A percentile compares a stretch with the other conserved stretches of the same genome.
Conservation (phyloP, 2,329 filamentous ascomycete genomes). For the Thielaviopsis ethacetica region DNA sequence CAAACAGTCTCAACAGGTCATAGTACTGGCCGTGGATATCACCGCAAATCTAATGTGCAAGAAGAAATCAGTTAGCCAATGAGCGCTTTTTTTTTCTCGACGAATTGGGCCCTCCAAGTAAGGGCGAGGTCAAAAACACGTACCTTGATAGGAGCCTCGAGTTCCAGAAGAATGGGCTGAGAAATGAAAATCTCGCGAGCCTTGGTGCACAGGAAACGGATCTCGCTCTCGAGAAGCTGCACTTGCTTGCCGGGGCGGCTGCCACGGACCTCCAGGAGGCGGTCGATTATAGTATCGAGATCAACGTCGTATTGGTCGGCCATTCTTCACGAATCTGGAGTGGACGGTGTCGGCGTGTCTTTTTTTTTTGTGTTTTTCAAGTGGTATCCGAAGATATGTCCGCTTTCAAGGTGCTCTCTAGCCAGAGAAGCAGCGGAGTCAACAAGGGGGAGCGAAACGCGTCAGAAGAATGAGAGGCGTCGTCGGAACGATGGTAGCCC, state of each 20-base stretch:
- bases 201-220: slow-evolving; percentile 94
- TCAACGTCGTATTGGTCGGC: slow-evolving; percentile 73
- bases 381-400: not conserved
- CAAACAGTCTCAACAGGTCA: slow-evolving; percentile 89
- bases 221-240: slow-evolving; percentile 89
- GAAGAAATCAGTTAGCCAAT: slow-evolving; percentile 13
- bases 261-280: slow-evolving; percentile 90
- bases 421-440: slow-evolving; percentile 4
- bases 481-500: not conserved
- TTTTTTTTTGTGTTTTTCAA: not conserved
- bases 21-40: slow-evolving; percentile 99
- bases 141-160: slow-evolving; percentile 99
- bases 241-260: slow-evolving; percentile 98
- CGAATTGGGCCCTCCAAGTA: not conserved
- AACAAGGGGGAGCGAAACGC: not conserved
- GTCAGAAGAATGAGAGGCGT: not conserved
- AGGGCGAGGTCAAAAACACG: slow-evolving; percentile 15
- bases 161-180: slow-evolving; percentile 90
- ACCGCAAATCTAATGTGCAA: slow-evolving; percentile 65
- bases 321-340: slow-evolving; percentile 23
- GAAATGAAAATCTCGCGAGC: slow-evolving; percentile 99
- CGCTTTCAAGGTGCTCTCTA: not conserved
- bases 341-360: not conserved
- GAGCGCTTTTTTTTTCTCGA: not conserved
- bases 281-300: slow-evolving; percentile 98